Evolutionary conservation across 176 grass and related monocot genomes (phyloP).

Genomic region (Chrysopogon serrulatus): DNA sequence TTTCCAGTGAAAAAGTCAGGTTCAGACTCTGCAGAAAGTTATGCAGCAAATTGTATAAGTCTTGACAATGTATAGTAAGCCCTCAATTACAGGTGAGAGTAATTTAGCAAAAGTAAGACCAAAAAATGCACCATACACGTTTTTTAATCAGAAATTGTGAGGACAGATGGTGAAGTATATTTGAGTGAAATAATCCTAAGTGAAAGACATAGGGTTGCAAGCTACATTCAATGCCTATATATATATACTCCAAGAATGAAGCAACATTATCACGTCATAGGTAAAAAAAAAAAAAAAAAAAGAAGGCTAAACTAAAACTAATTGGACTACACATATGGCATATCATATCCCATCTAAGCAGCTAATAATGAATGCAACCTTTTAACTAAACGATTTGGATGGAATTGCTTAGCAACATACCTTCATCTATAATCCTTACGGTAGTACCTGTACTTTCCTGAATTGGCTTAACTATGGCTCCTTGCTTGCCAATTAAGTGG

Average conservation of each 20-base stretch:
- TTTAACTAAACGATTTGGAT: not conserved
- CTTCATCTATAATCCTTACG: slow-evolving; percentile 51
- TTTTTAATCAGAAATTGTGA: not conserved
- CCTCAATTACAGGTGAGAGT: not conserved
- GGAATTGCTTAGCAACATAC: slow-evolving; percentile 22
- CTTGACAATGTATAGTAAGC: not conserved
- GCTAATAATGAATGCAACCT: not conserved
- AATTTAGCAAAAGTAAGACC: not conserved
- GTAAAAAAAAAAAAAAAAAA: slow-evolving; percentile 1
- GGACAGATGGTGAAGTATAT: not conserved
- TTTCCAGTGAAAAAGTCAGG: not conserved
- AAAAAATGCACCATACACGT: not conserved
- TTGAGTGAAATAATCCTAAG: not conserved
- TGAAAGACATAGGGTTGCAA: not conserved
- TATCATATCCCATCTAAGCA: not conserved
- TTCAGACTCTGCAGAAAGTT: not conserved
- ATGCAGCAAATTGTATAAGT: not conserved
- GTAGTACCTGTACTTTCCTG: slow-evolving; percentile 48
- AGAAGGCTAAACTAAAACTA: not conserved
- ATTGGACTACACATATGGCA: not conserved
- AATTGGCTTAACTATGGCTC: slow-evolving; percentile 53
- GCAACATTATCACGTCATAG: not conserved
- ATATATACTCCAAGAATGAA: not conserved
- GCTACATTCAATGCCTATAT: not conserved
- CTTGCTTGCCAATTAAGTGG: slow-evolving; percentile 86